Evolutionary conservation across 495 filamentous ascomycete species (phyloP).

Genomic region (Pseudomonodictys pantanalensis): DNA sequence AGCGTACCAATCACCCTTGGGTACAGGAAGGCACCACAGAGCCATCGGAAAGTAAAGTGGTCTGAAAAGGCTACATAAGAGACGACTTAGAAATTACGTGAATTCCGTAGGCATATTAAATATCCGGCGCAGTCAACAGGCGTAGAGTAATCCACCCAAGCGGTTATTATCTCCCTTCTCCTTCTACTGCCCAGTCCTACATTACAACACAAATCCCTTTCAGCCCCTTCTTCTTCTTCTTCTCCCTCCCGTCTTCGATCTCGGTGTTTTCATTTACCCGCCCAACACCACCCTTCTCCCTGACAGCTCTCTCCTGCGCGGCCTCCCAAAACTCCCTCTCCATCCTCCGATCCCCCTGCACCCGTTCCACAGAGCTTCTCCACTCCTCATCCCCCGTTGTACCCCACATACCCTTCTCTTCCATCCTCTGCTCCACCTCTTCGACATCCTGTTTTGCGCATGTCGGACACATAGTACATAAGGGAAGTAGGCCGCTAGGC

Average conservation of each 20-base stretch:
- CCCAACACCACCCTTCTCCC: background rate
- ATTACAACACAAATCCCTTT: slow-evolving; percentile 20
- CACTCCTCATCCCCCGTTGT: background rate
- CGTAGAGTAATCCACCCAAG: too few species aligned
- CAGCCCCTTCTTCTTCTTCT: background rate
- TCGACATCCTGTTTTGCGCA: slow-evolving; percentile 10
- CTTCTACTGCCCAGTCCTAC: too few species aligned
- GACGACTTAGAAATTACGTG: too few species aligned
- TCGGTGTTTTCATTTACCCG: background rate
- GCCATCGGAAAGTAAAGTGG: too few species aligned
- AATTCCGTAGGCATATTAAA: too few species aligned
- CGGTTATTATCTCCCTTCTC: too few species aligned
- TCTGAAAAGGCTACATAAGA: too few species aligned
- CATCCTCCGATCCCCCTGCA: background rate
- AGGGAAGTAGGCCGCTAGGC: background rate
- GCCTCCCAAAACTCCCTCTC: slow-evolving; percentile 11
- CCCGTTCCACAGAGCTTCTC: background rate
- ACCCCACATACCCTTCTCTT: background rate
- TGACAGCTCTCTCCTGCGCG: slow-evolving; percentile 14
- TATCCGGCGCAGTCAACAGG: too few species aligned
- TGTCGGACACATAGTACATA: slow-evolving; percentile 1
- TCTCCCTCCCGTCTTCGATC: slow-evolving; percentile 1
- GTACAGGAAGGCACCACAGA: too few species aligned
- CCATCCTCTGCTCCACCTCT: background rate
- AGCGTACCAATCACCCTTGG: too few species aligned